Evolutionary conservation across 192 early-diverging fungal genomes (phyloP).

Genomic region (Coemansia sp.): DNA sequence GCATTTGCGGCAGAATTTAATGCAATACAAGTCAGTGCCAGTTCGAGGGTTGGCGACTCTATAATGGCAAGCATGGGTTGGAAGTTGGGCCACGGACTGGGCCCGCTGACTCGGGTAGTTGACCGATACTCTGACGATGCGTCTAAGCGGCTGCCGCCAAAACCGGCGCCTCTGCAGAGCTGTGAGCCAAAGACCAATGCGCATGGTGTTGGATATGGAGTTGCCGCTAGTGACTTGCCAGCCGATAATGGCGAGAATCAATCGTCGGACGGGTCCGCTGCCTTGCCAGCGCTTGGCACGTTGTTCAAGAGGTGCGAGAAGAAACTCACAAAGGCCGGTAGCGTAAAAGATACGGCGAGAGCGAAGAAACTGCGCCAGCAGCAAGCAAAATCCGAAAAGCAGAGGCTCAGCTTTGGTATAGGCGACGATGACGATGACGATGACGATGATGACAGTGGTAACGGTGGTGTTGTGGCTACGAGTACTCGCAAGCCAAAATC

Average conservation of each 20-base stretch:
- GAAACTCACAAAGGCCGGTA: neutral
- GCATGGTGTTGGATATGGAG: slow-evolving; percentile 35
- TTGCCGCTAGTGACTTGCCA: slow-evolving; percentile 10
- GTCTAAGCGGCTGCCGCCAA: slow-evolving; percentile 7
- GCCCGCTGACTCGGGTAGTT: slow-evolving; percentile 51
- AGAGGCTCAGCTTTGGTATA: slow-evolving; percentile 34
- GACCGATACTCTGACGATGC: neutral
- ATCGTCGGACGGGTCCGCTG: neutral
- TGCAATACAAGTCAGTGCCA: neutral
- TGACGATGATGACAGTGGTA: no score
- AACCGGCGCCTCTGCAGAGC: neutral
- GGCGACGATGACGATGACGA: slow-evolving; percentile 22
- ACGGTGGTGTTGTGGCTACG: neutral
- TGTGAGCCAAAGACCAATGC: neutral
- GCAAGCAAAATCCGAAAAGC: slow-evolving; percentile 4
- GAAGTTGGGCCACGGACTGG: slow-evolving; percentile 83
- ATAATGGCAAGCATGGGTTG: slow-evolving; percentile 83
- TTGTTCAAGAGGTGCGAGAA: slow-evolving; percentile 17
- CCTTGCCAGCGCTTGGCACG: slow-evolving; percentile 16
- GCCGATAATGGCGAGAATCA: neutral
- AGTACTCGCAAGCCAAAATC: neutral
- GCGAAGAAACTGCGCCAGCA: neutral
- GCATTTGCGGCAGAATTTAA: slow-evolving; percentile 16
- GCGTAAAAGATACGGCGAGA: neutral
- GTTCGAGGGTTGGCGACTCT: slow-evolving; percentile 49